Evolutionary conservation across 2,329 filamentous ascomycete genomes (phyloP), one percentile per base, ranked within the genome.

Genomic region (Fusarium sp.): DNA sequence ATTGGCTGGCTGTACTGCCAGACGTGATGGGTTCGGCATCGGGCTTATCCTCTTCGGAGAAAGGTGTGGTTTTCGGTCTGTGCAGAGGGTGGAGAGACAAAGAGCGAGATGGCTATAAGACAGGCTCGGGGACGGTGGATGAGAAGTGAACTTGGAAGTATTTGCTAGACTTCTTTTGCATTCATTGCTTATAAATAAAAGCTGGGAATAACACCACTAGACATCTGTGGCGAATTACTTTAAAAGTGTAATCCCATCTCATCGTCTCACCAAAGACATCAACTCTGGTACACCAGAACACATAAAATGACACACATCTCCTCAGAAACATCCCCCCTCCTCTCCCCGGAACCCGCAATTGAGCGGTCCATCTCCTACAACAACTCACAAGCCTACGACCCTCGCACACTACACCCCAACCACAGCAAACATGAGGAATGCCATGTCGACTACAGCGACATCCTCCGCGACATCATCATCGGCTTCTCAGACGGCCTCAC

Each of bases 401-500:
- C 40, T 24, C 64, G 64, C 21, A 44, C 65, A 26, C 34, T 73
- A 17, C 71, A 75, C 43, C 63, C 71, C 12, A 70, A 75, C 48
- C 64, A 58, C 28, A 50, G 63, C 49, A 54, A 70, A 26, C 56
- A 69, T 32, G 68, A 73, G 11, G 64, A 68, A 21, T 74, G 73
- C 14, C 73, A 76, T 59, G 69, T 76, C 50, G 77, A 79, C 70
- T 75, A 83, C 69, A 77, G 77, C 61, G 79, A 81, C 56, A 73
- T 87, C 51, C 77, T 89, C 17, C 83, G 85, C 44, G 89, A 92
- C 76, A 83, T 89, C 65, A 93, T 91, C 61, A 89, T 94, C 69
- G 91, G 91, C 52, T 88, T 94, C 70, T 89, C 91, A 1, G 91
- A 94, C 73, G 91, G 91, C 17, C 83, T 94, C 69, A 94, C 91